These are phyloP conservation scores for Marasmius sp. DNA, from an alignment of 1,284 basidiomycete species.

Conservation along the genomic window DNA sequence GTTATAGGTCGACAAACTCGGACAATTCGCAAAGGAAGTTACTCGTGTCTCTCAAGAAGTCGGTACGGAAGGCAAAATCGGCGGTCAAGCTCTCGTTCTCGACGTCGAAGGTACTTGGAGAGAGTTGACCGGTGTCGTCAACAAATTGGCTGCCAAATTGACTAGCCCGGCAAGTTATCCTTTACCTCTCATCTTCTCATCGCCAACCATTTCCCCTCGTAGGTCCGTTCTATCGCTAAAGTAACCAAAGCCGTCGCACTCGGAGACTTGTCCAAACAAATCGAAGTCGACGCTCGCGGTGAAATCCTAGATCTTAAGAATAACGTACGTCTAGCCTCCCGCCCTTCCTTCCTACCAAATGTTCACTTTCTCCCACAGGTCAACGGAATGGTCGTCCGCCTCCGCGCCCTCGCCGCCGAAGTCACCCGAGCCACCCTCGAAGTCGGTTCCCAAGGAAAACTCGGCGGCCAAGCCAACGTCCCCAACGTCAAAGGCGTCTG, in stretches of 20 bases:
- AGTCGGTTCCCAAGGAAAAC: conserved; percentile 86
- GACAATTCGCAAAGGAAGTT: conserved; percentile 82
- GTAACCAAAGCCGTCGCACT: conserved; percentile 98
- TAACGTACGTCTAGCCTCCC: conserved; percentile 48
- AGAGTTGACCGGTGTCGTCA: conserved; percentile 87
- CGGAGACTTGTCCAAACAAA: conserved; percentile 94
- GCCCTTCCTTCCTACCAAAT: neutral
- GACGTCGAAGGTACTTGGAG: conserved; percentile 96
- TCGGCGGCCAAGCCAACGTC: conserved; percentile 90
- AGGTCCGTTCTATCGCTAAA: conserved; percentile 89
- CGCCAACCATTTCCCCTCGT: neutral
- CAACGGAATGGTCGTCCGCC: conserved; percentile 91
- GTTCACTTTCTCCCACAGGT: conserved; percentile 52
- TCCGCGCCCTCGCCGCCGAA: conserved; percentile 82
- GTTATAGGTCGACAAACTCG: conserved; percentile 68
- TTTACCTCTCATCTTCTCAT: neutral
- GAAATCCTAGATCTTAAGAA: conserved; percentile 98
- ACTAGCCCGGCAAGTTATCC: conserved; percentile 72
- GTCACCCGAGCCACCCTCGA: conserved; percentile 95
- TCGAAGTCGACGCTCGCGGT: conserved; percentile 94
- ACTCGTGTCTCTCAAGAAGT: conserved; percentile 90
- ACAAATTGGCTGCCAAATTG: conserved; percentile 91
- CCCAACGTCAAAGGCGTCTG: conserved; percentile 95
- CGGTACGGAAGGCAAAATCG: conserved; percentile 89
- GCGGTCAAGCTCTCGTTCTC: conserved; percentile 89